Evolutionary conservation across 768 basidiomycete species (phyloP), one percentile per base, ranked within the genome.

Genomic region (Leucosporidium creatinivorum): DNA sequence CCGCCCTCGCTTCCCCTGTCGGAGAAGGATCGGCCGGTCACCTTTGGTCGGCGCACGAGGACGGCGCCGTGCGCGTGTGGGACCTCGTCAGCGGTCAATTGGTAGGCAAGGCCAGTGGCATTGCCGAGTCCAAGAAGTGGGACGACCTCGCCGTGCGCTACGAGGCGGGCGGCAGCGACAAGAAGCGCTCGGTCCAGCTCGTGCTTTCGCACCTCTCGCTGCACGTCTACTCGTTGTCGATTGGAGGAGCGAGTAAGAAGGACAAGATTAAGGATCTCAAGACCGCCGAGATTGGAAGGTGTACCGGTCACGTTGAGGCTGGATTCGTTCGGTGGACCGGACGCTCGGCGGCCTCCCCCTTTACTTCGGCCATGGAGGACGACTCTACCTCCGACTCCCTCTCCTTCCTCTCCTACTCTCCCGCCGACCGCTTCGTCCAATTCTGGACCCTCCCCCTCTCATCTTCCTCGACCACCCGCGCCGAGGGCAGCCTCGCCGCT

Each of bases 391-490:
- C 57, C 13, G 23, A 61, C 26, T 21, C 31, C 21, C 66, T 67
- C 62, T 28, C 62, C 6, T 67, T 70, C 66, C 54, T 73, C 61
- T 69, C 72, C 23, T 68, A 28, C 65, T 57, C 69, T 13, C 36
- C 68, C 18, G 30, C 69, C 19, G 72, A 73, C 62, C 69, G 69
- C n/a, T 69, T 68, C 59, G 69, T 73, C 33, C 72, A 68, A 55
- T 2, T 70, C 55, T 73, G 68, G 72, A 61, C 61, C 5, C 30
- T 63, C 33, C 64, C 63, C 4, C 51, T 47, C 2, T 15, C 48
- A 2, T 48, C 72, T 4, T 15, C 48, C 4, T 48, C 72, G 2
- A 13, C 63, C 31, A 49, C 66, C 2, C 51, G 63, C 5, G 58
- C 62, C 21, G 54, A 58, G 47, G 72, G 63, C 12, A 31, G 59